Evolutionary conservation across 176 grass and related monocot genomes (phyloP), one percentile per base, ranked within the genome.

Genomic region (Ensete glaucum): DNA sequence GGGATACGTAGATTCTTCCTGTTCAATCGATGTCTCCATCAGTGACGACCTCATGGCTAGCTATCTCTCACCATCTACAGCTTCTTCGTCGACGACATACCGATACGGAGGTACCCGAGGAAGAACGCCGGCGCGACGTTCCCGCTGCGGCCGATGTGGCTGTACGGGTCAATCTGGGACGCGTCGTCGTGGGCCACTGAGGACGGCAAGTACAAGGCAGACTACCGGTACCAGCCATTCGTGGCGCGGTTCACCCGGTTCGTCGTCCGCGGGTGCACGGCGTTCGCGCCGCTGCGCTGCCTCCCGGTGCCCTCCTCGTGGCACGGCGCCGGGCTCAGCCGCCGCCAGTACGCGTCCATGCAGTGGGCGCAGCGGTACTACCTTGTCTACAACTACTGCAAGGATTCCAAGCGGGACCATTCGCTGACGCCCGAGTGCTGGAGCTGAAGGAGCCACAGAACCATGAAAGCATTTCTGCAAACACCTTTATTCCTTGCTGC

Each of bases 141-240:
- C 54, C 73, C 73, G 8, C 2, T 48, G 14, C 53, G 73, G 54
- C 73, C 73, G 2, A 60, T 75, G 73, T 75, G 73, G 73, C 22
- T 75, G 54, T 75, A 75, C 54, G 73, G 73, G 54, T 75, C 73
- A 0, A 75, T 75, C n/a, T 75, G 73, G 73, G 73, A 75, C 2
- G 73, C 73, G 6, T 75, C 73, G 2, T 75, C 73, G 11, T 75
- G 73, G 73, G 73, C 73, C n/a, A 75, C 73, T 1, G 73, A 75
- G 22, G 73, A 75, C 54, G 73, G 73, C 54, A 75, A 60, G 55
- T 75, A 75, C 73, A 59, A 59, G 23, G 73, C 73, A 16, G 73
- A 75, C 73, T 75, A 75, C 26, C 73, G 73, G 26, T 75, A 75
- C n/a, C 73, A 75, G 54, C 73, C 73, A 9, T 75, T 75, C 26